Base-by-base conservation (phyloP, 768 basidiomycete genomes). In the Terana coerulea region DNA sequence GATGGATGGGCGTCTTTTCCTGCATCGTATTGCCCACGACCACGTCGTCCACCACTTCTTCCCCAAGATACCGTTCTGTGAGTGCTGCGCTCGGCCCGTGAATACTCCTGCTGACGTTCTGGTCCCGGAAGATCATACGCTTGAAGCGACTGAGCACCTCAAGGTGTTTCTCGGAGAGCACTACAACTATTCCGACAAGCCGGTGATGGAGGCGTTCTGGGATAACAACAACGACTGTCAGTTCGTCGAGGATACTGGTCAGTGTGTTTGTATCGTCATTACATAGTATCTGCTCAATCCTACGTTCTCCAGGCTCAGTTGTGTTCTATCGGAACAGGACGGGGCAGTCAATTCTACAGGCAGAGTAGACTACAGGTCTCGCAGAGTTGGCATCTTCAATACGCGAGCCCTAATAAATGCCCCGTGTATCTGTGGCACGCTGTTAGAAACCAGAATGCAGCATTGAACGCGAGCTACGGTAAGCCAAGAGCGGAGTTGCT, bases 231-330 rank as follows among this genome's bases (percentile, higher is more conserved):
- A 61, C 40, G 34, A 52, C 12, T 69, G 68, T 41, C 64, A 67
- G 33, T 68, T 67, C 48, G 67, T 68, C 9, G 67, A 68, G 36
- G 67, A 68, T 49, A 60, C 67, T 28, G 67, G 67, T 60, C 10
- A 39, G n/a, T 42, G 41, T 41, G n/a, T 47, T 31, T 52, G 22
- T 24, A 25, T 24, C 37, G 15, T 50, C 42, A 49, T 37, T 47
- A n/a, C 28, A 25, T 40, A 48, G n/a, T n/a, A n/a, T n/a, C n/a
- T n/a, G n/a, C n/a, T n/a, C n/a, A n/a, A n/a, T n/a, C n/a, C n/a
- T 28, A 17, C 40, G 41, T 52, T 50, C 25, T 41, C 31, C 48
- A 25, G 31, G 21, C 15, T 44, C 43, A 11, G 48, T 21, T 8
- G 3, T 44, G 3, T 44, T 44, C 24, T 44, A 30, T 26, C 12